Conservation (phyloP, 2,329 filamentous ascomycete genomes). For the Penicillium vulpinum region DNA sequence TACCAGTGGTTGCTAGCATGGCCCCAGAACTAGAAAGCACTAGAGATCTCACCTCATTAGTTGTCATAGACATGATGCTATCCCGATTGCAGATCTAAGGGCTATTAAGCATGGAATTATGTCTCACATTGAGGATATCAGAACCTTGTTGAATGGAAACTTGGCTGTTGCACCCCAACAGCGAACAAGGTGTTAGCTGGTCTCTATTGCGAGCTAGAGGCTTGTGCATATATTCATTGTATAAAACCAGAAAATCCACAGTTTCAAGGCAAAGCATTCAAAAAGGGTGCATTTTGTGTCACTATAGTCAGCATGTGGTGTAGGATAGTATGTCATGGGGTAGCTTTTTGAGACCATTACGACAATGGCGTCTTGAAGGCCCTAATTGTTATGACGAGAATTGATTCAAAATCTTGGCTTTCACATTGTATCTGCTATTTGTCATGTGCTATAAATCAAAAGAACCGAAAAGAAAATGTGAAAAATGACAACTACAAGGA, state of each 20-base stretch:
- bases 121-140: not conserved
- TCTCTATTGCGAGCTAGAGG: not conserved
- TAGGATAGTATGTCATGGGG: not conserved
- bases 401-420: not conserved
- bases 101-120: not conserved
- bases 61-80: not conserved
- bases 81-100: no score
- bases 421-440: not conserved
- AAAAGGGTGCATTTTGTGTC: not conserved
- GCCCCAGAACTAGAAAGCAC: not conserved
- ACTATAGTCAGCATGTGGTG: not conserved
- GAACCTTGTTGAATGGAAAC: not conserved
- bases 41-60: not conserved
- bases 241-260: not conserved
- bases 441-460: not conserved
- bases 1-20: not conserved
- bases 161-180: not conserved
- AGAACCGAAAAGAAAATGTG: not conserved
- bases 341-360: no score
- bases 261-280: not conserved
- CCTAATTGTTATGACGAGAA: not conserved
- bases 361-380: not conserved
- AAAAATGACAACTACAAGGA: not conserved
- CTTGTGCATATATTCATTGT: not conserved
- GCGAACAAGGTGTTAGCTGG: not conserved